Evolutionary conservation across 2,329 filamentous ascomycete species (phyloP).

Genomic region (Acarospora socialis): DNA sequence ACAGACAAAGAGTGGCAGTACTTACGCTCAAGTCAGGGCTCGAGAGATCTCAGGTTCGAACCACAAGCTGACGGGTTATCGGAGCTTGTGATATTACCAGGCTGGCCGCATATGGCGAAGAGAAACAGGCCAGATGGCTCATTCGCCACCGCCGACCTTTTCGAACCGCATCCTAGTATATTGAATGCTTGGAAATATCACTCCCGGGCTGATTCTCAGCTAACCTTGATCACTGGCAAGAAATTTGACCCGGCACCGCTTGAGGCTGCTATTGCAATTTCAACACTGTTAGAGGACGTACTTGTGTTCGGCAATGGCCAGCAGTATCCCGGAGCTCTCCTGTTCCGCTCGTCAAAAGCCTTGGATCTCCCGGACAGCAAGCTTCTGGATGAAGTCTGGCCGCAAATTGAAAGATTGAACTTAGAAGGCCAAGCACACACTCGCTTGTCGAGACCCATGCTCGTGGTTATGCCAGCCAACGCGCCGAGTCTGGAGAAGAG

Average conservation of each 20-base stretch:
- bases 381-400: conserved; percentile 30
- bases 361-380: conserved; percentile 21
- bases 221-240: conserved; percentile 51
- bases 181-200: conserved; percentile 47
- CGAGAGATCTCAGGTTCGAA: conserved; percentile 32
- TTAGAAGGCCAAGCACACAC: conserved; percentile 35
- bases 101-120: conserved; percentile 48
- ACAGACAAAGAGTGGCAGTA: conserved; percentile 48
- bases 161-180: conserved; percentile 39
- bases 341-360: conserved; percentile 32
- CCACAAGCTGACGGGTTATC: conserved; percentile 28
- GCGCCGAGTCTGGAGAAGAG: conserved; percentile 38
- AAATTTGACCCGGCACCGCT: conserved; percentile 53
- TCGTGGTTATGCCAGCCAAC: conserved; percentile 30
- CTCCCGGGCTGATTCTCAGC: conserved; percentile 45
- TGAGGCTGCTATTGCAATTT: conserved; percentile 40
- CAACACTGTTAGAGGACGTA: conserved; percentile 35
- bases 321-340: conserved; percentile 41
- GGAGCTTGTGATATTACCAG: conserved; percentile 41
- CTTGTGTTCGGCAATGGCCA: conserved; percentile 47
- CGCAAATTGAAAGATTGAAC: conserved; percentile 35
- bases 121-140: conserved; percentile 44
- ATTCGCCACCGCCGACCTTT: conserved; percentile 50
- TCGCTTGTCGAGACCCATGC: conserved; percentile 35
- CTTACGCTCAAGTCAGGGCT: conserved; percentile 31